Evolutionary conservation across 225 moss, liverwort and hornwort genomes (phyloP).

Genomic region (Bryum argenteum): DNA sequence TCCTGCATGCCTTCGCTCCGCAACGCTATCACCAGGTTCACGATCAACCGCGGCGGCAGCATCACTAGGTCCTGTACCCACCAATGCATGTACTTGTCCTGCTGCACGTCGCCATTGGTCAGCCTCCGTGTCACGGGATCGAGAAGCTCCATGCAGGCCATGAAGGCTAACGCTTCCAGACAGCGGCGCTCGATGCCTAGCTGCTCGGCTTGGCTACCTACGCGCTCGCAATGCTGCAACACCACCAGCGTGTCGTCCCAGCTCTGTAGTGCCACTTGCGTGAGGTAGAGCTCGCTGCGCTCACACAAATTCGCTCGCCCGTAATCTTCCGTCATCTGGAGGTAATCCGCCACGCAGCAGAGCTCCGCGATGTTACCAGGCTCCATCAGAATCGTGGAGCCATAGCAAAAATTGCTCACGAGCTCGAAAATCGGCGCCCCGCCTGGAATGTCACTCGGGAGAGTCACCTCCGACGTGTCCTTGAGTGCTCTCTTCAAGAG

Average conservation of each 20-base stretch:
- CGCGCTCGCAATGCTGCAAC: slow-evolving; percentile 59
- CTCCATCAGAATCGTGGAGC: slow-evolving; percentile 73
- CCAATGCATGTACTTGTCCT: slow-evolving; percentile 59
- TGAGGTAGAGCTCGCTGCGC: slow-evolving; percentile 69
- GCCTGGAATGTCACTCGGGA: slow-evolving; percentile 64
- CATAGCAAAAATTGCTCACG: slow-evolving; percentile 82
- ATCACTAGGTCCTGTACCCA: slow-evolving; percentile 76
- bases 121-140: slow-evolving; percentile 61
- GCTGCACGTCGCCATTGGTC: slow-evolving; percentile 36
- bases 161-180: slow-evolving; percentile 69
- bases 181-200: slow-evolving; percentile 71
- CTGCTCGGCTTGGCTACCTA: slow-evolving; percentile 61
- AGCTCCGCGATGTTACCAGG: slow-evolving; percentile 74
- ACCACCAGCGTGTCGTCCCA: slow-evolving; percentile 85
- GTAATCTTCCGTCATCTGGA: slow-evolving; percentile 82
- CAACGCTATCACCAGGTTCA: slow-evolving; percentile 64
- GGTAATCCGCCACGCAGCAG: slow-evolving; percentile 61
- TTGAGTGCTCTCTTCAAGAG: slow-evolving; percentile 58
- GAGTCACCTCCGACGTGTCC: slow-evolving; percentile 52
- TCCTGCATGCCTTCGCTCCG: slow-evolving; percentile 87
- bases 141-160: slow-evolving; percentile 82
- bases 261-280: slow-evolving; percentile 73
- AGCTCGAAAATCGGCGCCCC: slow-evolving; percentile 70
- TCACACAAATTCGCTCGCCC: slow-evolving; percentile 76
- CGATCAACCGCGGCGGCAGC: slow-evolving; percentile 69